phyloP scores from a whole-genome alignment of 176 grass and related monocot species.

The Paspalum vaginatum region DNA sequence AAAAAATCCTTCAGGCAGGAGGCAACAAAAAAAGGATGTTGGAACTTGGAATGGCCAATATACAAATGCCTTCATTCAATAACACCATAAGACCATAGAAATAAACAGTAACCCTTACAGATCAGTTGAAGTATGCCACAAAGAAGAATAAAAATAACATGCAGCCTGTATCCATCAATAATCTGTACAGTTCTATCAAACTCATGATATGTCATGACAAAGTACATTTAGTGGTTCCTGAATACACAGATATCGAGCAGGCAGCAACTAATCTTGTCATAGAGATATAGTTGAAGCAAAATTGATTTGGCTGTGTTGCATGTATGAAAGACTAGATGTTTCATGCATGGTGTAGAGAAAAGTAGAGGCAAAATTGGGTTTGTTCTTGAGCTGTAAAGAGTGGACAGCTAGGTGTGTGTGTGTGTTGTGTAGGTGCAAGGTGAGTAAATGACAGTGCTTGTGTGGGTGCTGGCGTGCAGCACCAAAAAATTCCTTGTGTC shows the following conservation, averaged over 20 bases:
- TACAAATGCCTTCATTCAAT: slow-evolving; percentile 9
- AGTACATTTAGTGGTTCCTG: neutral
- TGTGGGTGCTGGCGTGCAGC: too few relatives aligned
- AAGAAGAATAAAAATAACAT: neutral
- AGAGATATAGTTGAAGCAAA: too few relatives aligned
- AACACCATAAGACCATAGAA: slow-evolving; percentile 34
- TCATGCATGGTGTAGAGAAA: too few relatives aligned
- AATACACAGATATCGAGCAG: neutral
- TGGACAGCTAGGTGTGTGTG: too few relatives aligned
- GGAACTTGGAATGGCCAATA: slow-evolving; percentile 7
- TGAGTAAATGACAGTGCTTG: too few relatives aligned
- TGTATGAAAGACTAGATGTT: too few relatives aligned
- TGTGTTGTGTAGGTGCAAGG: too few relatives aligned
- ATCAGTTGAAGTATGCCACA: slow-evolving; percentile 16
- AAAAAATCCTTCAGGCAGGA: slow-evolving; percentile 16
- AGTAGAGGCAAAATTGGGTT: too few relatives aligned
- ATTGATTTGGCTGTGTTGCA: too few relatives aligned
- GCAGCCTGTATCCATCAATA: neutral
- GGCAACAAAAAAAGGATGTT: neutral
- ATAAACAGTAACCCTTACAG: slow-evolving; percentile 21
- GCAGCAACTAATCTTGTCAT: too few relatives aligned
- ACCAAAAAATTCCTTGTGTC: too few relatives aligned
- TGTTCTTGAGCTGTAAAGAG: too few relatives aligned
- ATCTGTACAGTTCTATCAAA: slow-evolving; percentile 17
- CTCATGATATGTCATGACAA: slow-evolving; percentile 10